These are phyloP conservation scores for Xylaria sp. DNA, from an alignment of 2,329 filamentous ascomycete species.

Conservation along the genomic window DNA sequence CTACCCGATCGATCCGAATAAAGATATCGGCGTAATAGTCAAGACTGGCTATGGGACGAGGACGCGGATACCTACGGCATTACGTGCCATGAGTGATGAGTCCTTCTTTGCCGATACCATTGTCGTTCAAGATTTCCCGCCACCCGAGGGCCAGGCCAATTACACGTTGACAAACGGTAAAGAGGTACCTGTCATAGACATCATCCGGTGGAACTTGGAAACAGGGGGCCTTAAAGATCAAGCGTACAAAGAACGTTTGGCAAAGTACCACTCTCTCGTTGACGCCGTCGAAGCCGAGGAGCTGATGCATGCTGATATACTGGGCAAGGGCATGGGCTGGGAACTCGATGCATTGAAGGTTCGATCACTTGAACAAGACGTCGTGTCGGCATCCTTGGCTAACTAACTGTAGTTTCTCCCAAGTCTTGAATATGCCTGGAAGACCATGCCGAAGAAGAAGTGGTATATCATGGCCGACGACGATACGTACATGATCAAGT, in stretches of 20 bases:
- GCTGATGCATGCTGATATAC: conserved; percentile 36
- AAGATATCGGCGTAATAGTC: conserved; percentile 54
- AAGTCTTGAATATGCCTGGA: conserved; percentile 55
- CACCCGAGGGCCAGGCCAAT: conserved; percentile 26
- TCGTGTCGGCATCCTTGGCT: conserved; percentile 1
- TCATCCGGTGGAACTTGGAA: conserved; percentile 38
- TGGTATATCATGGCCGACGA: conserved; percentile 63
- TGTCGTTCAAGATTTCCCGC: conserved; percentile 55
- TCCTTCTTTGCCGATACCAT: conserved; percentile 47
- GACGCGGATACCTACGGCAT: conserved; percentile 49
- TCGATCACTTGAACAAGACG: conserved; percentile 6
- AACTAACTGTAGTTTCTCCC: conserved; percentile 51
- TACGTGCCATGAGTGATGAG: conserved; percentile 49
- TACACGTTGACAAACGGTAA: conserved; percentile 34
- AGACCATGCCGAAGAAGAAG: conserved; percentile 55
- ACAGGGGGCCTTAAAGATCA: conserved; percentile 34
- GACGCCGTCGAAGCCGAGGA: conserved; percentile 39
- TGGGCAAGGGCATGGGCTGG: conserved; percentile 39
- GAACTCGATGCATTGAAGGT: conserved; percentile 43
- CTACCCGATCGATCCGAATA: conserved; percentile 48
- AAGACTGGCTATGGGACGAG: conserved; percentile 61
- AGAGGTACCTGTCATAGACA: conserved; percentile 34
- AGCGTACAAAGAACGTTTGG: conserved; percentile 35
- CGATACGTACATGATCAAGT: conserved; percentile 57
- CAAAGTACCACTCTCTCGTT: conserved; percentile 36